A percentile compares a stretch with the other conserved stretches of the same genome.
phyloP scores from a whole-genome alignment of 495 filamentous ascomycete species.

The Choiromyces venosus region DNA sequence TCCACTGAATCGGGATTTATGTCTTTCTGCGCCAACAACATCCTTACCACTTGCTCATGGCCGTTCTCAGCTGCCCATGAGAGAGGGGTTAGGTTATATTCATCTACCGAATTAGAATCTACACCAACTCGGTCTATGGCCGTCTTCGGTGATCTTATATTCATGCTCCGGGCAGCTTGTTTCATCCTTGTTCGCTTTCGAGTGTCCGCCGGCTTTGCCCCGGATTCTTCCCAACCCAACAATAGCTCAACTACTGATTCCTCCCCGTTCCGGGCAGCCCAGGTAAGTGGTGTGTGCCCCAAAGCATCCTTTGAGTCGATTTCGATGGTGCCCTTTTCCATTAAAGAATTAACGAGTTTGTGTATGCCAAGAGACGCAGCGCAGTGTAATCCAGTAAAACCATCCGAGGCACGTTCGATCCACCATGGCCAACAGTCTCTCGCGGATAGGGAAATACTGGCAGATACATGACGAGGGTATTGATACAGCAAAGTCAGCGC shows the following conservation, averaged over 20 bases:
- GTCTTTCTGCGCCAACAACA: neutral
- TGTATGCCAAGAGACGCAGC: neutral
- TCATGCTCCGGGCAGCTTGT: neutral
- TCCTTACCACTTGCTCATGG: conserved; percentile 22
- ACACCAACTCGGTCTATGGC: neutral
- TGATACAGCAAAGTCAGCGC: neutral
- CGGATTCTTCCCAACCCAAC: neutral
- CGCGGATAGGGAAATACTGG: neutral
- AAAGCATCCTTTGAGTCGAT: conserved; percentile 7
- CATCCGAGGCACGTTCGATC: neutral
- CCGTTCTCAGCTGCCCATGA: conserved; percentile 13
- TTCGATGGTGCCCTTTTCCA: neutral
- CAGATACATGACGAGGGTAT: neutral
- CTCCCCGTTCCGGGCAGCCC: conserved; percentile 3
- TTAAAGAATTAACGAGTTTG: neutral
- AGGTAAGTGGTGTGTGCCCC: conserved; percentile 6
- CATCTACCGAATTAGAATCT: neutral
- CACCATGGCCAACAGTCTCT: neutral
- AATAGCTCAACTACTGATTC: neutral
- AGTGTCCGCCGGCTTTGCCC: neutral
- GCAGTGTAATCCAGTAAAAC: neutral
- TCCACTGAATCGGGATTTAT: conserved; percentile 27
- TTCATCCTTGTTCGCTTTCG: neutral
- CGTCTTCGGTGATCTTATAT: neutral
- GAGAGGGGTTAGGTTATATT: neutral